Base-by-base conservation (phyloP, 208 protist species). In the Angomonas ambiguus region DNA sequence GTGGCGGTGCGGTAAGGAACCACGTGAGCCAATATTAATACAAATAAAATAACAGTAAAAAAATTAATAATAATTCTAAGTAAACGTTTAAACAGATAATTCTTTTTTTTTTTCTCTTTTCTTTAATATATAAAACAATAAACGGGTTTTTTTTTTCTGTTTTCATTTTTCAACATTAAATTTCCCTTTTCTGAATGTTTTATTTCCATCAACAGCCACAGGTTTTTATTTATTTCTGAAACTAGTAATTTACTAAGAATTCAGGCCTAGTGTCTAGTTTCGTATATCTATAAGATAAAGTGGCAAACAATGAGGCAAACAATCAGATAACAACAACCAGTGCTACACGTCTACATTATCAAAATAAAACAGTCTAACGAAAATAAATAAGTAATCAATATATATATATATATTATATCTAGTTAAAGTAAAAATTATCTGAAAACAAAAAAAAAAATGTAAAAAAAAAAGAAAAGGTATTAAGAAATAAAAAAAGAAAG, bases 41-140 rank as follows among this genome's bases (percentile, higher is more conserved):
- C 60, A 6, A 27, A 24, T 27, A 20, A 68, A 31, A 24, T 51
- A 5, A 27, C 28, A 2, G 34, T 38, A 25, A 10, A 42, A 34
- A 59, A 51, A 69, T 33, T 28, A 49, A 67, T 38, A 69, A 10
- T 18, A 62, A 69, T 34, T 56, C 20, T 35, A 62, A 33, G 42
- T 55, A 28, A 51, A 68, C 35, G 18, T 33, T 20, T 63, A 42
- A 65, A 25, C 5, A 30, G 2, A 28, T 51, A 27, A 55, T 32
- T 51, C 20, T 49, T n/a, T 49, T n/a, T n/a, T n/a, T n/a, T 35
- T 6, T 41, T 28, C 20, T 61, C 60, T 30, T 59, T 48, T 59
- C 49, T 67, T 18, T 57, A 55, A 65, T 16, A 22, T n/a, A 67
- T 59, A 45, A 72, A 22, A 27, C 33, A 66, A 32, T 34, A 64